These are phyloP conservation scores for Tolypocladium ophioglossoides DNA, from an alignment of 2,329 filamentous ascomycete species.

Conservation along the genomic window DNA sequence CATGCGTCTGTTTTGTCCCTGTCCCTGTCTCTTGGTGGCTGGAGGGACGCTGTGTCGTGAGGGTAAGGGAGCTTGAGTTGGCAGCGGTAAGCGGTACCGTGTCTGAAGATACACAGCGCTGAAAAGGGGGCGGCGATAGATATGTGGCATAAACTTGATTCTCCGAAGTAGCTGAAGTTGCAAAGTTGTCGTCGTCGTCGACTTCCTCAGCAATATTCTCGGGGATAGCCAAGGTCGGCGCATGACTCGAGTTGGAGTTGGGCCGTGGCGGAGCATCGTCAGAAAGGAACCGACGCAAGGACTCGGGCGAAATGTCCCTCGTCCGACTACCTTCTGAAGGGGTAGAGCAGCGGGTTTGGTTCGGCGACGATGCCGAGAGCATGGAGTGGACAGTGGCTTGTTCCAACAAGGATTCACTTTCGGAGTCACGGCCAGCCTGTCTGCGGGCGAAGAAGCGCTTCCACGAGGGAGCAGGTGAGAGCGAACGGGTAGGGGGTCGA, in stretches of 20 bases:
- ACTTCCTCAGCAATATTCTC: slow-evolving; percentile 25
- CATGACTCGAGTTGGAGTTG: slow-evolving; percentile 16
- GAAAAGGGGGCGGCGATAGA: slow-evolving; percentile 43
- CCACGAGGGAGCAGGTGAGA: slow-evolving; percentile 40
- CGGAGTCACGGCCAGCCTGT: slow-evolving; percentile 19
- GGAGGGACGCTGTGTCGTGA: slow-evolving; percentile 10
- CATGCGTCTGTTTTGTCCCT: slow-evolving; percentile 6
- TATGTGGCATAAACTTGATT: slow-evolving; percentile 30
- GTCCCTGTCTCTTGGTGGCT: slow-evolving; percentile 4
- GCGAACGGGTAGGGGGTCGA: slow-evolving; percentile 33
- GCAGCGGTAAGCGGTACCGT: slow-evolving; percentile 11
- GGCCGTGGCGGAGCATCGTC: slow-evolving; percentile 28
- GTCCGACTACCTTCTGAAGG: slow-evolving; percentile 30
- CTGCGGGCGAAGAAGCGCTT: slow-evolving; percentile 40
- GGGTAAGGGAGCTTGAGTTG: slow-evolving; percentile 14
- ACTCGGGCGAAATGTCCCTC: slow-evolving; percentile 46
- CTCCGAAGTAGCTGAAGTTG: slow-evolving; percentile 38
- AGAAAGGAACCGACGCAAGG: slow-evolving; percentile 38
- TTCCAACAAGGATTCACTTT: slow-evolving; percentile 9
- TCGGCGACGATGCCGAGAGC: not conserved
- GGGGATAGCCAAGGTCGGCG: slow-evolving; percentile 21
- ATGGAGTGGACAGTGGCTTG: slow-evolving; percentile 2
- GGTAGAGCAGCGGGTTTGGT: slow-evolving; percentile 2
- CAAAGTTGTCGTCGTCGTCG: slow-evolving; percentile 54
- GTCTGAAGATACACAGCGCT: slow-evolving; percentile 22